A percentile compares a stretch with the other conserved stretches of the same genome.
Conservation (phyloP, 1,284 basidiomycete species). For the Caloboletus inedulis region DNA sequence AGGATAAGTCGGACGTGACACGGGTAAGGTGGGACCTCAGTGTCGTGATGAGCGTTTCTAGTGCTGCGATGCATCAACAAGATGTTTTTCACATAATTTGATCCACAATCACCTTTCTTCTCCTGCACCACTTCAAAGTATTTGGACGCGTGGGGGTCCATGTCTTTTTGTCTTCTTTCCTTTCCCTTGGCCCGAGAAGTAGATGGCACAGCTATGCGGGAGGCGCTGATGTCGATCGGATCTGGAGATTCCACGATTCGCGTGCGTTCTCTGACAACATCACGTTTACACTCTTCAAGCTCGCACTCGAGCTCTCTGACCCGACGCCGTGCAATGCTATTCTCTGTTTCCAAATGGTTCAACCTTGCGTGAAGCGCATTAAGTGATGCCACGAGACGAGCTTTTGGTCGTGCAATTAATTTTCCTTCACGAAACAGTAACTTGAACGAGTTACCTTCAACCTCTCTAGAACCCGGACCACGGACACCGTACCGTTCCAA, state of each 20-base stretch:
- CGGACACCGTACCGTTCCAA: conserved; percentile 50
- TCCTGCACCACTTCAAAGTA: conserved; percentile 77
- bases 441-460: conserved; percentile 47
- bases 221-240: conserved; percentile 28
- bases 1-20: conserved; percentile 72
- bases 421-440: conserved; percentile 7
- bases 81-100: background rate
- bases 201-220: conserved; percentile 19
- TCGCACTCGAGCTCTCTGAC: conserved; percentile 82
- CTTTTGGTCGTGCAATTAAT: conserved; percentile 26
- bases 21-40: conserved; percentile 72
- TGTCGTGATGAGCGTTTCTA: conserved; percentile 72
- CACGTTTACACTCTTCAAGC: conserved; percentile 70
- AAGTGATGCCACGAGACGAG: conserved; percentile 58
- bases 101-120: conserved; percentile 65
- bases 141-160: conserved; percentile 41
- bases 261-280: conserved; percentile 65
- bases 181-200: conserved; percentile 33
- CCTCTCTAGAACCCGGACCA: conserved; percentile 47
- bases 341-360: conserved; percentile 73
- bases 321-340: conserved; percentile 70
- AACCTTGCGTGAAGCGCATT: conserved; percentile 64
- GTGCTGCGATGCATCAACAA: conserved; percentile 43
- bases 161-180: conserved; percentile 37
- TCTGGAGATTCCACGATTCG: conserved; percentile 56